Base-by-base conservation (phyloP, 2,329 filamentous ascomycete species). In the Xylaria sp. region DNA sequence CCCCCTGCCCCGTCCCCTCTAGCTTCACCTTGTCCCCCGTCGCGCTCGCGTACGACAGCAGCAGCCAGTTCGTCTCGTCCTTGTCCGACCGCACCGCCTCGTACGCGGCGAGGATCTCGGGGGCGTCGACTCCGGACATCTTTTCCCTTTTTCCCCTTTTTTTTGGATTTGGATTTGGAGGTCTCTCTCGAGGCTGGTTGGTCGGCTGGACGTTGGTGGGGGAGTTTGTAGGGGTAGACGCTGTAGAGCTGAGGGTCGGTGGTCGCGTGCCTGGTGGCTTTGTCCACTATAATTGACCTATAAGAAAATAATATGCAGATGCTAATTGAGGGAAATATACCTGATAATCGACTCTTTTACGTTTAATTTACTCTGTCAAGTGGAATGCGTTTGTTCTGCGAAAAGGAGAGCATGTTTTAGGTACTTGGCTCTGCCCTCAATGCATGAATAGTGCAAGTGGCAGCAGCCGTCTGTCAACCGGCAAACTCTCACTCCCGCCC, bases 51-150 rank as follows among this genome's bases (percentile, higher is more conserved):
- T 89, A 85, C 67, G 86, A 87, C 68, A 90, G 80, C 59, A 90
- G 81, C 21, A 90, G 81, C 87, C 87, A 90, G 77, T 87, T 89
- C 64, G 81, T 85, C 58, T 79, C 76, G 63, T 88, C 83, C 74
- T 88, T 89, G 81, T 90, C 87, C 67, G 81, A 85, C 63, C 87
- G 87, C 58, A 90, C 87, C 62, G 85, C 83, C 27, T 89, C 85
- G 80, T 90, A 90, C 66, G 87, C 88, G 54, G 82, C 79, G 57
- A 81, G 78, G 70, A 90, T 84, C 44, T 88, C 87, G 73, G 86
- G 80, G 59, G 81, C 74, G 72, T 86, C 79, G 72, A 81, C 76
- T 69, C 83, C 83, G 65, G 84, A 87, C 85, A 87, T 87, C 0
- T 17, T 65, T n/a, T n/a, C n/a, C n/a, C n/a, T n/a, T n/a, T n/a